Conservation (phyloP, 495 filamentous ascomycete species). For the Hypoxylon fragiforme region DNA sequence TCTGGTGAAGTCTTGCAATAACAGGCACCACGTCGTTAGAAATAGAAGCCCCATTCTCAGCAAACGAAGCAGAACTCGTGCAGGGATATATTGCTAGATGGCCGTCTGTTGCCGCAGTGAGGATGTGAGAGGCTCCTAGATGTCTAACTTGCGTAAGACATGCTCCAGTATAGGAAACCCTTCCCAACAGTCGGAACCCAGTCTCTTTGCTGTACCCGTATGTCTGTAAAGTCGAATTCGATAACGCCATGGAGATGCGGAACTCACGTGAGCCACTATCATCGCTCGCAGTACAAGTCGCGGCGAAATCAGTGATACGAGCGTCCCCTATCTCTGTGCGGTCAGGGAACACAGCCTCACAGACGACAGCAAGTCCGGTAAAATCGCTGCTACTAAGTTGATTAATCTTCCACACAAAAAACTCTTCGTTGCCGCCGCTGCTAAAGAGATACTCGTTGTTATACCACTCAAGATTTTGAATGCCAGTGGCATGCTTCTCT, state of each 20-base stretch:
- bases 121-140: constrained; percentile 54
- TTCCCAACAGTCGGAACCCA: constrained; percentile 59
- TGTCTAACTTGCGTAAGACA: constrained; percentile 73
- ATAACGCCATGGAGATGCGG: constrained; percentile 68
- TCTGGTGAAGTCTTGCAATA: constrained; percentile 67
- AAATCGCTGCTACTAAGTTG: constrained; percentile 51
- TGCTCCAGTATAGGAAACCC: constrained; percentile 70
- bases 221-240: constrained; percentile 73
- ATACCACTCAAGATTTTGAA: constrained; percentile 81
- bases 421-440: constrained; percentile 83
- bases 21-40: constrained; percentile 5
- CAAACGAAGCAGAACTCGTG: background rate
- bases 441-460: constrained; percentile 73
- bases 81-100: constrained; percentile 44
- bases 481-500: constrained; percentile 75
- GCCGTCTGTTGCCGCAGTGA: constrained; percentile 54
- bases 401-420: constrained; percentile 78
- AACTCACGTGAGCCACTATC: constrained; percentile 37
- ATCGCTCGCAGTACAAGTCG: constrained; percentile 31
- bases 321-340: constrained; percentile 67
- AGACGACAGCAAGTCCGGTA: constrained; percentile 58
- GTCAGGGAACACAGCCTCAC: constrained; percentile 64
- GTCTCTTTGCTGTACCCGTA: constrained; percentile 59
- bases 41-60: background rate
- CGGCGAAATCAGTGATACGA: constrained; percentile 73